Base-by-base conservation (phyloP, 1,284 basidiomycete genomes). In the Fomitopsis schrenkii region DNA sequence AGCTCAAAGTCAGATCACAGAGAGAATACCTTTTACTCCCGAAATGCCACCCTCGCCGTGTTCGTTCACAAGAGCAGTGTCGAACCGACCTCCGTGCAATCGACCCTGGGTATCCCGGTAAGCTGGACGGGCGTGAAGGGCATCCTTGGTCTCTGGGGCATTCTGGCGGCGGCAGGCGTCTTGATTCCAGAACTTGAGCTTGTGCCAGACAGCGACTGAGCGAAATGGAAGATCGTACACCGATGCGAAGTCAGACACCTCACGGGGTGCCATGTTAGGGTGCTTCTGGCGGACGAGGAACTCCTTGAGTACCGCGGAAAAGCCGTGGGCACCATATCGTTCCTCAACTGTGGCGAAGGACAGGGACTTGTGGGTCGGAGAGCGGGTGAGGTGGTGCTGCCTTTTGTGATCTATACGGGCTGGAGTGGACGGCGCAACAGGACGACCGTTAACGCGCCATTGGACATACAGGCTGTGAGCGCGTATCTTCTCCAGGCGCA, bases 281-380 rank as follows among this genome's bases (percentile, higher is more conserved):
- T 64, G 15, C 15, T 36, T 36, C 28, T 44, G 48, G 3, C 19
- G 44, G n/a, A 69, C 66, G 10, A 72, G 58, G 50, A 67, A 76
- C 1, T 64, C 64, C 1, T 68, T 66, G 19, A 75, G 67, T 0
- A 72, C 74, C 26, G 70, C 66, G 7, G 57, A 61, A 44, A 77
- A 71, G 40, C 60, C 58, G 0, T 40, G 40, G 2, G 72, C 72
- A 1, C 72, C 69, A 57, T 76, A 75, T 8, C 63, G 46, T 0
- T 19, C 40, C 8, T 55, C 58, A 3, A 73, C 61, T 0, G 19
- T 33, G 10, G 64, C 58, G 28, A 71, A 61, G 1, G 65, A 58
- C 10, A 63, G n/a, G n/a, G 61, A 30, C 59, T 19, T 61, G 41
- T 48, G 63, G 30, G 45, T 53, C 15, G 66, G 61, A 3, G 71